Evolutionary conservation across 495 filamentous ascomycete genomes (phyloP).

Genomic region (Evernia prunastri): DNA sequence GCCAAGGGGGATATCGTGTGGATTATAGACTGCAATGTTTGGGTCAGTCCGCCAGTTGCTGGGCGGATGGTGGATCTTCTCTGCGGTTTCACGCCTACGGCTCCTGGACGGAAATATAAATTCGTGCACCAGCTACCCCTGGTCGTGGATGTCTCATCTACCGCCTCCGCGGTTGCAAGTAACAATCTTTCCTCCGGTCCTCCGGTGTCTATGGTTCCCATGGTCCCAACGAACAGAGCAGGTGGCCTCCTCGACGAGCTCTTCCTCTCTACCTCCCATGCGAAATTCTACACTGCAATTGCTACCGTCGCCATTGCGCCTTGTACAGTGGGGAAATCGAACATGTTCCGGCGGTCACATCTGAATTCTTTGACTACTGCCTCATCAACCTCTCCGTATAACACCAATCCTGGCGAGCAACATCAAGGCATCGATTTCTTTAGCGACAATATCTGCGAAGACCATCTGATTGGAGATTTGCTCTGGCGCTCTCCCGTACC

Average conservation of each 20-base stretch:
- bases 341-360: constrained; percentile 94
- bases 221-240: constrained; percentile 32
- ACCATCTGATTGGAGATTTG: constrained; percentile 90
- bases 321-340: constrained; percentile 94
- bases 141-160: constrained; percentile 60
- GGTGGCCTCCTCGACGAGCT: constrained; percentile 90
- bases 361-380: constrained; percentile 68
- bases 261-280: constrained; percentile 90
- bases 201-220: constrained; percentile 28
- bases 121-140: constrained; percentile 94
- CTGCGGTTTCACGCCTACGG: constrained; percentile 51
- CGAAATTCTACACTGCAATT: constrained; percentile 98
- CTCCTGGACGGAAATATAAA: constrained; percentile 60
- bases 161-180: constrained; percentile 25
- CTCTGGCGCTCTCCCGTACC: constrained; percentile 63
- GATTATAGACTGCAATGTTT: constrained; percentile 96
- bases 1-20: constrained; percentile 87
- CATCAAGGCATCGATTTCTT: constrained; percentile 76
- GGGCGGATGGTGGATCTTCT: constrained; percentile 84
- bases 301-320: constrained; percentile 87
- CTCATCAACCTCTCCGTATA: constrained; percentile 31
- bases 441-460: constrained; percentile 93
- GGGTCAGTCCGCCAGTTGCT: constrained; percentile 72
- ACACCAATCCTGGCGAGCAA: constrained; percentile 33
- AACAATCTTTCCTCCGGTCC: constrained; percentile 18